Base-by-base conservation (phyloP, 148 eudicot species). In the Selenicereus undatus region DNA sequence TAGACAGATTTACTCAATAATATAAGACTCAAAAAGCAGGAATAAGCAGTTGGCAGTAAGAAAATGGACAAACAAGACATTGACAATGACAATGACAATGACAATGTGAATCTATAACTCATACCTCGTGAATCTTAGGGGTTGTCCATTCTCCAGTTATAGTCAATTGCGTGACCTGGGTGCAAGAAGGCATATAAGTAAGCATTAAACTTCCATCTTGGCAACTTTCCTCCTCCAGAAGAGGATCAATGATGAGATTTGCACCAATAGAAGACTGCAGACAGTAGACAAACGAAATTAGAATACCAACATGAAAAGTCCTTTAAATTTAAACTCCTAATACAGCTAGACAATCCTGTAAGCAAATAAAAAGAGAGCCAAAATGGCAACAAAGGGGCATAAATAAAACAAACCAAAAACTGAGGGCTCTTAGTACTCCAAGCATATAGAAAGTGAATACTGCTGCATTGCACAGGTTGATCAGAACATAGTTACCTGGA, bases 81-180 rank as follows among this genome's bases (percentile, higher is more conserved):
- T 60, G 8, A 60, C 12, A 82, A 39, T 39, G 43, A 39, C 43
- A 36, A 54, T 36, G 51, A 39, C 43, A n/a, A 39, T 8, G 74
- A 39, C 13, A 27, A 35, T 8, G 22, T 11, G 8, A 20, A 10
- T 70, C 6, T 14, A 48, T 48, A 48, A 62, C 43, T 39, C 43
- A 42, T 91, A 96, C 99, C 97, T 94, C 98, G 9, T 92, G 90
- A 84, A 92, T 89, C 85, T 90, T 92, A 27, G 95, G 85, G 32
- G 95, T 89, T 10, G 97, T 88, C 99, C 98, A 97, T 82, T 94
- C 95, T 80, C 99, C 99, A 1, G 99, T 86, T 76, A 92, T 79
- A 54, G 90, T 88, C 88, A 96, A 82, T 75, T 96, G 99, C 54
- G 97, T 96, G 32, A 96, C 94, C 87, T 94, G 98, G 21, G 89